Base-by-base conservation (phyloP, 495 filamentous ascomycete genomes). In the Talaromyces adpressus region DNA sequence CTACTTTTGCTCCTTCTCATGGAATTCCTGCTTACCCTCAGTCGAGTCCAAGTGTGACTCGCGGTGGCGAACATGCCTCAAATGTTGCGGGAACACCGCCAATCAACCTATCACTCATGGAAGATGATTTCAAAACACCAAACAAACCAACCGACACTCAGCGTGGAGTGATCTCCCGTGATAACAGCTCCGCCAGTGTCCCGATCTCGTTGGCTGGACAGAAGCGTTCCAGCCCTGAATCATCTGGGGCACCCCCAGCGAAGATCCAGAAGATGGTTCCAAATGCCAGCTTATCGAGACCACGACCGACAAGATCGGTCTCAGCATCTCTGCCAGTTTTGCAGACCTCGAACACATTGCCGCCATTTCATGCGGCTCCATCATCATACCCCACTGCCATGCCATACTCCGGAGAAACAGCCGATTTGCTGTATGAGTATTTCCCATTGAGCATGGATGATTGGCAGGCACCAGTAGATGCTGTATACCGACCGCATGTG, bases 381-480 rank as follows among this genome's bases (percentile, higher is more conserved):
- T 62, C 61, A 22, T 65, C 75, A 29, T 78, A 77, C 51, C 72
- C 75, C 6, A 77, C 77, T 6, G 73, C 72, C 20, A 66, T 71
- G 66, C 80, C 70, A 64, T 85, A 76, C 72, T 88, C 89, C 12
- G 82, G 87, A 58, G 91, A 93, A 66, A 86, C 85, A 63, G 86
- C 86, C 8, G 92, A 96, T 69, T 79, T 91, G 64, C 74, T 95
- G 23, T 96, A 96, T 68, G 92, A 96, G 71, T 96, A 96, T 70
- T 96, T 96, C 64, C 92, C 92, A 5, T 79, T 96, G 23, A 91
- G 89, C 22, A 73, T 93, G 65, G 91, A 96, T 73, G 92, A 96
- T 65, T 96, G 91, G 91, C 91, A 92, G 80, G 89, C 89, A 3
- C 92, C 92, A 4, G 92, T 96, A 11, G 92, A 96, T 72, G 91